Percentiles rank a stretch among this genome's conserved stretches.
Conservation (phyloP, 2,329 filamentous ascomycete species). For the Fusarium clavum region DNA sequence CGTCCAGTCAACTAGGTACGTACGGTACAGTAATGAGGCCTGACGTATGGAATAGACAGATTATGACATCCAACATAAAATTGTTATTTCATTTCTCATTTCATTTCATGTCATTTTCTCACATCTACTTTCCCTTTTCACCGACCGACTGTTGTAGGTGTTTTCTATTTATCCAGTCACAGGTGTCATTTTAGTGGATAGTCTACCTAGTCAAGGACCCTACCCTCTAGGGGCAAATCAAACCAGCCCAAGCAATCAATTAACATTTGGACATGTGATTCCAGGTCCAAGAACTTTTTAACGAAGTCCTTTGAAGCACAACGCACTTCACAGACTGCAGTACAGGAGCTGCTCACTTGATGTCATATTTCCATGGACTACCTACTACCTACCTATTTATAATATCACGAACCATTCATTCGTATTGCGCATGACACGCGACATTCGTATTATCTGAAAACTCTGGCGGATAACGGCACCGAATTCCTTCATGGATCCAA, state of each 20-base stretch:
- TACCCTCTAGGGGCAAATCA: background rate
- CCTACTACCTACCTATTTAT: background rate
- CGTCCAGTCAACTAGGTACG: background rate
- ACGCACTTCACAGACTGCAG: background rate
- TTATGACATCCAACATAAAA: constrained; percentile 29
- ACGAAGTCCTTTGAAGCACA: background rate
- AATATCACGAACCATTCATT: constrained; percentile 10
- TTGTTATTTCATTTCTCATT: constrained; percentile 12
- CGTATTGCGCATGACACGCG: constrained; percentile 28
- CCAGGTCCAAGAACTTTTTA: background rate
- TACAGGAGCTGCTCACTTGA: background rate
- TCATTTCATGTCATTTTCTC: constrained; percentile 4
- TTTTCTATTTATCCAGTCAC: constrained; percentile 18
- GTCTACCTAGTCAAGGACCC: background rate
- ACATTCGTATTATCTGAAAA: constrained; percentile 30
- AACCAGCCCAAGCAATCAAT: background rate
- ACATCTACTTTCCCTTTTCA: constrained; percentile 5
- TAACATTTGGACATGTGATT: constrained; percentile 28
- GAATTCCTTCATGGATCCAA: constrained; percentile 39
- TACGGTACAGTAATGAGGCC: background rate
- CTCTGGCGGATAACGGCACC: constrained; percentile 32
- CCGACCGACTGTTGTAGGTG: constrained; percentile 3
- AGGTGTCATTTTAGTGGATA: constrained; percentile 23
- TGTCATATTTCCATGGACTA: background rate
- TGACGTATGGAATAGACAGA: constrained; percentile 21